Conservation (phyloP, 1,284 basidiomycete species). For the Phellopilus nigrolimitatus region DNA sequence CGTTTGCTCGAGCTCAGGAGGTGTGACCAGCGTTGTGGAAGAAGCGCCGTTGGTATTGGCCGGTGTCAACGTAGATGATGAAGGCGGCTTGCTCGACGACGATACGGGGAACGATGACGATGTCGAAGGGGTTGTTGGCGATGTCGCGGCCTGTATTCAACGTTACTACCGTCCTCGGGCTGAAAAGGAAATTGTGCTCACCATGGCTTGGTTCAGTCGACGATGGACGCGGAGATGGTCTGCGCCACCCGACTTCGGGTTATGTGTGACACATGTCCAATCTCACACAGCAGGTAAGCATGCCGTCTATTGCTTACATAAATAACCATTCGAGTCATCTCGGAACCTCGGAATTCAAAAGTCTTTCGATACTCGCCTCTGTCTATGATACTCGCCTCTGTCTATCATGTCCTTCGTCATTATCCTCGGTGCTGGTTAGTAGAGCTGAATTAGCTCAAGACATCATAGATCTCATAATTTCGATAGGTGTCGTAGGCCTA, state of each 20-base stretch:
- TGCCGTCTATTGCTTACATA: no score
- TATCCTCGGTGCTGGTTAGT: conserved; percentile 16
- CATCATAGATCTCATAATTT: not conserved
- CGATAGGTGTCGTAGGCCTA: conserved; percentile 59
- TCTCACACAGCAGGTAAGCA: no score
- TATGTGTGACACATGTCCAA: no score
- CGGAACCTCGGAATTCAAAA: no score
- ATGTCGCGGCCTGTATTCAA: not conserved
- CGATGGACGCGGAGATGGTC: no score
- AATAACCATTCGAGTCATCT: no score
- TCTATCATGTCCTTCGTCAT: conserved; percentile 14
- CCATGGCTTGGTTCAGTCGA: no score
- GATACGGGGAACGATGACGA: conserved; percentile 9
- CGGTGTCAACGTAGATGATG: not conserved
- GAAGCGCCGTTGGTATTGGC: not conserved
- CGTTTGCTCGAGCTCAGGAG: conserved; percentile 72
- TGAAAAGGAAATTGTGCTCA: no score
- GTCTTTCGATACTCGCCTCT: no score
- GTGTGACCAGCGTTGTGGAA: conserved; percentile 13
- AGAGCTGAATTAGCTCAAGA: not conserved
- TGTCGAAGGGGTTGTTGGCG: conserved; percentile 6
- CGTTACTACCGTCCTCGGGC: no score
- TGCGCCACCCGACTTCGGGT: no score
- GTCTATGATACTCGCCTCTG: not conserved
- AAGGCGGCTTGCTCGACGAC: not conserved